These are phyloP conservation scores for Pouteria campechiana DNA, from an alignment of 179 eudicot species.

Conservation along the genomic window DNA sequence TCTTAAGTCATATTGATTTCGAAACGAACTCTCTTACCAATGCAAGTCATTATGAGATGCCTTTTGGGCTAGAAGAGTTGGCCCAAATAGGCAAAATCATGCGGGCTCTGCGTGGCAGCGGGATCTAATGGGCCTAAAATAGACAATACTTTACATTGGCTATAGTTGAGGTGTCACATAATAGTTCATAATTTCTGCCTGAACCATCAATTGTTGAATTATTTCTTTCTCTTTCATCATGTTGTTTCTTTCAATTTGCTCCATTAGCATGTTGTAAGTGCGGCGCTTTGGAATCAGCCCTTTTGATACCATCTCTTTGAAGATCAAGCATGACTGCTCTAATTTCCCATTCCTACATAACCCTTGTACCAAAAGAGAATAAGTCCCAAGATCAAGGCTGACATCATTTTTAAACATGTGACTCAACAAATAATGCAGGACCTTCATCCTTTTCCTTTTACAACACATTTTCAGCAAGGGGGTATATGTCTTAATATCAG, in stretches of 20 bases:
- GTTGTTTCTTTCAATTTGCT: constrained; percentile 51
- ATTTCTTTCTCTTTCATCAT: constrained; percentile 42
- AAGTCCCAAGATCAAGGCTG: constrained; percentile 47
- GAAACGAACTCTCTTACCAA: too few species aligned
- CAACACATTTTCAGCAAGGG: constrained; percentile 79
- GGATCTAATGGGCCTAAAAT: too few species aligned
- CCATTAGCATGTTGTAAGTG: constrained; percentile 27
- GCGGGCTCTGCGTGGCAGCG: too few species aligned
- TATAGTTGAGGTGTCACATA: too few species aligned
- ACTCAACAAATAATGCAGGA: constrained; percentile 43
- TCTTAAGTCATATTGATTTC: too few species aligned
- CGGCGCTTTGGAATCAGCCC: constrained; percentile 50
- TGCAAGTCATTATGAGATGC: too few species aligned
- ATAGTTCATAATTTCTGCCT: too few species aligned
- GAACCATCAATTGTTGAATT: constrained; percentile 37
- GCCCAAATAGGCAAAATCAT: too few species aligned
- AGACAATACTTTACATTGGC: too few species aligned
- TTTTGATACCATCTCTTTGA: constrained; percentile 43
- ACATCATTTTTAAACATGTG: constrained; percentile 70
- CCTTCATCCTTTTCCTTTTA: constrained; percentile 58
- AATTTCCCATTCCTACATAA: constrained; percentile 44
- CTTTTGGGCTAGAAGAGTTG: too few species aligned
- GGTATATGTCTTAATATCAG: constrained; percentile 43
- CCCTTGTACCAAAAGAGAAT: constrained; percentile 53
- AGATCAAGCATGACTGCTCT: constrained; percentile 55